Base-by-base conservation (phyloP, 805 yeast genomes). In the Danielia reshetovae region DNA sequence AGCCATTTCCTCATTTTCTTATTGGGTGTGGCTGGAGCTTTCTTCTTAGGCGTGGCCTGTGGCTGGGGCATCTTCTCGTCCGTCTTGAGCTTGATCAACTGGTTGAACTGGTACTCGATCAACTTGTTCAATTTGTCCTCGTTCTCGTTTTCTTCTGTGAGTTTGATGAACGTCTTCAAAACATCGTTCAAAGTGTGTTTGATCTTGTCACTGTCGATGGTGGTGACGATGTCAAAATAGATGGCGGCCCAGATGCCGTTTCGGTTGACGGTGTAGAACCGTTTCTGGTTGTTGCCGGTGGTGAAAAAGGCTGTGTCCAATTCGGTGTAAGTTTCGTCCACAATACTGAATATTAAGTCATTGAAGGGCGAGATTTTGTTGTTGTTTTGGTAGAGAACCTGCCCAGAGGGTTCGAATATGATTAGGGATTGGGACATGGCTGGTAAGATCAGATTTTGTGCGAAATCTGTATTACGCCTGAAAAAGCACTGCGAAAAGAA, bases 1-100 rank as follows among this genome's bases (percentile, higher is more conserved):
- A 62, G 59, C 73, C 73, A 67, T 40, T 61, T 64, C 38, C 73
- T 52, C 72, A 65, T 63, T 38, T 59, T 61, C 46, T 66, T 66
- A 35, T 43, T 42, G 13, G 39, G 24, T 2, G 24, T 18, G 7
- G 50, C 15, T 18, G 36, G 35, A 10, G 31, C 28, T 21, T 39
- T 40, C 39, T 36, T 35, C 35, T 36, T 39, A 5, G 8, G 19
- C 1, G 9, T 13, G 4, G 7, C 23, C 4, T n/a, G 2, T 13
- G 24, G 33, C 27, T n/a, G 21, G 30, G 9, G 30, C 22, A 4
- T 15, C 27, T n/a, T 8, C 13, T 43, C 40, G 4, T 38, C 38
- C 22, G 42, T 37, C 35, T 49, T 61, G 31, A 58, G 46, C 42
- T 60, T 57, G 52, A 64, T 55, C 35, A 66, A 52, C 37, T 59